Conservation (phyloP, 164 flowering plant genomes). For the Magnolia sinica region DNA sequence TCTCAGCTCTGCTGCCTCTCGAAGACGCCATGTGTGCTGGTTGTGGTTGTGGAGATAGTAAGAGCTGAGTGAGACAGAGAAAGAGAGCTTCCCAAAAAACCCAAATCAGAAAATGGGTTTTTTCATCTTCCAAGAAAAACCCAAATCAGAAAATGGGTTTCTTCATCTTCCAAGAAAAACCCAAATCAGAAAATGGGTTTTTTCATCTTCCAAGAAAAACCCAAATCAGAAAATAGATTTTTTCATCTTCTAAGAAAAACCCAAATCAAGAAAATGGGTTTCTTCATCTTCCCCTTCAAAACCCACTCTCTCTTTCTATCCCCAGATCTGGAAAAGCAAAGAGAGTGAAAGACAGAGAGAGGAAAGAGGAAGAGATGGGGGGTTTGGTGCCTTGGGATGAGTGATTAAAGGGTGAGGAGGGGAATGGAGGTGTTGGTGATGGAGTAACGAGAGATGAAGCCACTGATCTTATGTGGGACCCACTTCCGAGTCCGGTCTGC, state of each 20-base stretch:
- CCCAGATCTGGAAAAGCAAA: neutral
- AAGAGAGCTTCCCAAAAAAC: neutral
- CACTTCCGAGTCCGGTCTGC: neutral
- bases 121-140: neutral
- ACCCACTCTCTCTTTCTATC: neutral
- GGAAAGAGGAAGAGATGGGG: neutral
- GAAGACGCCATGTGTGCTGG: neutral
- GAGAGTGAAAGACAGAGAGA: neutral
- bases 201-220: too few species aligned
- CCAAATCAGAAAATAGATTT: too few species aligned
- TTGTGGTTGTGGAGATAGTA: neutral
- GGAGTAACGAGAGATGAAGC: neutral
- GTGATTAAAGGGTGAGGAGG: neutral
- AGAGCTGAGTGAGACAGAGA: neutral
- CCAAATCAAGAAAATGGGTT: too few species aligned
- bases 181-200: too few species aligned
- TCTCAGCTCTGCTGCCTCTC: slow-evolving; percentile 87
- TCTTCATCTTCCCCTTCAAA: too few species aligned
- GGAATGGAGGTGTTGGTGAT: neutral
- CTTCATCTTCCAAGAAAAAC: too few species aligned
- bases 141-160: too few species aligned
- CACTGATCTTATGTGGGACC: neutral
- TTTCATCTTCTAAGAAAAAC: too few species aligned
- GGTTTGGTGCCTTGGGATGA: neutral
- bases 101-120: too few species aligned